These are phyloP conservation scores for Achlya hypogyna DNA, from an alignment of 352 stramenopile genomes.

Conservation along the genomic window DNA sequence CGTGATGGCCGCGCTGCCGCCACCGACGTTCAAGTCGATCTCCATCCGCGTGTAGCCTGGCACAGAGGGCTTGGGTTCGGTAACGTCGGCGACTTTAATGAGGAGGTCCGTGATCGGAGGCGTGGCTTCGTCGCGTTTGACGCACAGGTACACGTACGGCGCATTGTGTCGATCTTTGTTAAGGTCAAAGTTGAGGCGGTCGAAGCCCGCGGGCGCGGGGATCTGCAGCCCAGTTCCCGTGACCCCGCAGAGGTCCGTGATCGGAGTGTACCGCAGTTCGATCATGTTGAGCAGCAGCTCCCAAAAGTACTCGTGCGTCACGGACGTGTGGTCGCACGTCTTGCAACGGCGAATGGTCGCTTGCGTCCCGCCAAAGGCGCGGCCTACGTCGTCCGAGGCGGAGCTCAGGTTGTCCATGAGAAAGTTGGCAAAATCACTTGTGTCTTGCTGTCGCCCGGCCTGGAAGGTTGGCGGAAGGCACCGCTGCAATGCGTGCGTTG, in stretches of 20 bases:
- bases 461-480: constrained; percentile 68
- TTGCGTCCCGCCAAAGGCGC: constrained; percentile 72
- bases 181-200: constrained; percentile 73
- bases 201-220: constrained; percentile 47
- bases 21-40: constrained; percentile 71
- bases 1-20: constrained; percentile 28
- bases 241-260: constrained; percentile 67
- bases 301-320: constrained; percentile 85
- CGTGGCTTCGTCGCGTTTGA: constrained; percentile 39
- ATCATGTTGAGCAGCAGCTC: constrained; percentile 86
- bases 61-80: constrained; percentile 51
- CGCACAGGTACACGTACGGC: constrained; percentile 77
- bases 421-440: constrained; percentile 81
- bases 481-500: constrained; percentile 57
- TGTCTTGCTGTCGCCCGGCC: constrained; percentile 75
- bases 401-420: constrained; percentile 64
- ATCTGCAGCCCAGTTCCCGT: constrained; percentile 67
- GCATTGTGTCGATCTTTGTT: constrained; percentile 75
- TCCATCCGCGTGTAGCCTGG: constrained; percentile 71
- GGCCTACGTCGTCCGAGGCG: constrained; percentile 53
- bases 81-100: constrained; percentile 49
- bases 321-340: constrained; percentile 62
- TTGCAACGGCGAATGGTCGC: constrained; percentile 80
- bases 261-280: constrained; percentile 79
- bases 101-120: constrained; percentile 72